Evolutionary conservation across 176 grass and related monocot genomes (phyloP).

Genomic region (Dactylis glomerata): DNA sequence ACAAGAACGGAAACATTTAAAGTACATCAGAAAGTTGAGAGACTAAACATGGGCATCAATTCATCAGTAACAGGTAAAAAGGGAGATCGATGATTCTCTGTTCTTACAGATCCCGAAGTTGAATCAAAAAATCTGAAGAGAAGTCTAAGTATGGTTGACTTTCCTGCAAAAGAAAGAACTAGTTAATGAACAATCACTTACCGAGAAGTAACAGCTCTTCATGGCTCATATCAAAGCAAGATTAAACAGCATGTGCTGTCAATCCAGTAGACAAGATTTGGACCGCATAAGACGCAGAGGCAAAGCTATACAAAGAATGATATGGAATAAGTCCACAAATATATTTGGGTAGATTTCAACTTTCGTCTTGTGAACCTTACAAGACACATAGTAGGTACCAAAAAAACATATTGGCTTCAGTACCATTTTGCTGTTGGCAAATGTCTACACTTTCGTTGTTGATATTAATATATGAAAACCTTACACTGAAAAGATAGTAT

Average conservation of each 20-base stretch:
- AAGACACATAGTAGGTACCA: not conserved
- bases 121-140: slow-evolving; percentile 97
- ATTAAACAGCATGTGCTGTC: slow-evolving; percentile 4
- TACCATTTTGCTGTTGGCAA: not conserved
- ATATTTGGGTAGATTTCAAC: not conserved
- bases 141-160: slow-evolving; percentile 90
- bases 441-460: not conserved
- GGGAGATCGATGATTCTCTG: slow-evolving; percentile 10
- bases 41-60: slow-evolving; percentile 7
- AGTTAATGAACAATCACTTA: slow-evolving; percentile 29
- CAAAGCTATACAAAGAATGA: not conserved
- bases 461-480: not conserved
- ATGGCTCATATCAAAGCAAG: slow-evolving; percentile 15
- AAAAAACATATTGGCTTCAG: not conserved
- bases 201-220: not conserved
- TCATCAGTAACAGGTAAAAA: slow-evolving; percentile 30
- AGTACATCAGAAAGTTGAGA: slow-evolving; percentile 10
- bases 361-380: not conserved
- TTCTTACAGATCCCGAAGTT: slow-evolving; percentile 79
- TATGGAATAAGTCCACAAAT: not conserved
- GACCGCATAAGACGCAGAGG: not conserved
- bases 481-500: slow-evolving; percentile 6
- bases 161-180: slow-evolving; percentile 65
- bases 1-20: slow-evolving; percentile 23
- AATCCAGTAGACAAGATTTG: not conserved